These are phyloP conservation scores for Zasmidium angulare DNA, from an alignment of 2,329 filamentous ascomycete species.

Conservation along the genomic window DNA sequence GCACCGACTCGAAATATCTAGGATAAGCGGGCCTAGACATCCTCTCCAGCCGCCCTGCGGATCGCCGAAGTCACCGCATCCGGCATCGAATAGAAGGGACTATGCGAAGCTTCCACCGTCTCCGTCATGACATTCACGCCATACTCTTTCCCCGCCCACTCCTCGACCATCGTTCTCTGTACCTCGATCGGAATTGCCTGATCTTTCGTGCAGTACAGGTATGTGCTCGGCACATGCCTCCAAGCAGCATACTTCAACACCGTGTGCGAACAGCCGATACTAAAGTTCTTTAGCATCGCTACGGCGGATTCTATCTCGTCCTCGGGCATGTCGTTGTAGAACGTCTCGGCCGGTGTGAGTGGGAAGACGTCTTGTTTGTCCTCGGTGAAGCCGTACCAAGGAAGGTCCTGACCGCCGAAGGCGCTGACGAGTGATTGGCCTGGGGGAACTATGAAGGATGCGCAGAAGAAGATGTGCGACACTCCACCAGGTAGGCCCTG, in stretches of 20 bases:
- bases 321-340: constrained; percentile 2
- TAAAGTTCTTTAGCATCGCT: not conserved
- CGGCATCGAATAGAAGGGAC: constrained; percentile 3
- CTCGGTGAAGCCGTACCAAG: not conserved
- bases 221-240: constrained; percentile 3
- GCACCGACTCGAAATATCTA: not conserved
- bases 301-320: not conserved
- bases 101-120: not conserved
- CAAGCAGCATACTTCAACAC: not conserved
- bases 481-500: not conserved
- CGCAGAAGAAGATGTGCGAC: not conserved
- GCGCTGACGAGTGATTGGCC: not conserved
- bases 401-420: not conserved
- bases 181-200: not conserved
- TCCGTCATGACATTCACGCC: not conserved
- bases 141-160: not conserved
- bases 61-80: not conserved
- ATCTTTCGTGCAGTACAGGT: not conserved
- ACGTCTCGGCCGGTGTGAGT: not conserved
- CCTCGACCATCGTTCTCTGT: constrained; percentile 2
- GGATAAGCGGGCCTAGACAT: not conserved
- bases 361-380: not conserved
- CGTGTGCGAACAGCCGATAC: not conserved
- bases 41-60: constrained; percentile 3
- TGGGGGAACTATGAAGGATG: not conserved